Percentiles rank a stretch among this genome's conserved stretches.
Evolutionary conservation across 2,329 filamentous ascomycete species (phyloP).

Genomic region (Colletotrichum sp.): DNA sequence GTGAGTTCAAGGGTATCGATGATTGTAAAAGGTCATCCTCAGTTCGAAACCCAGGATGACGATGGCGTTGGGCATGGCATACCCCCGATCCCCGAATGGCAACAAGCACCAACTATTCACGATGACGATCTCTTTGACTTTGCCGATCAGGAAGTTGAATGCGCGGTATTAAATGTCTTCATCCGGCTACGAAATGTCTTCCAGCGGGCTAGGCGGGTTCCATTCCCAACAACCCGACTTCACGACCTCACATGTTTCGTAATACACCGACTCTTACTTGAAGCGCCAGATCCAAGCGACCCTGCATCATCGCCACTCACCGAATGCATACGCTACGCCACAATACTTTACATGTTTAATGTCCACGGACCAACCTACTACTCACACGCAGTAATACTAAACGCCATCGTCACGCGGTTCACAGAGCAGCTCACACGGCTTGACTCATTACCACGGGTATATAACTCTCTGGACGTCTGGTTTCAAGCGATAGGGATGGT

Average conservation of each 20-base stretch:
- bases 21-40: slow-evolving; percentile 56
- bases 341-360: slow-evolving; percentile 56
- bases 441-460: slow-evolving; percentile 7
- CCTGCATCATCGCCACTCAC: slow-evolving; percentile 28
- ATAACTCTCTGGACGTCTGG: slow-evolving; percentile 43
- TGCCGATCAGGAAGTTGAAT: slow-evolving; percentile 34
- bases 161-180: slow-evolving; percentile 11
- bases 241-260: slow-evolving; percentile 62
- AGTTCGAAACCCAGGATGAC: slow-evolving; percentile 59
- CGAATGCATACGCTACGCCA: slow-evolving; percentile 51
- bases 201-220: slow-evolving; percentile 24
- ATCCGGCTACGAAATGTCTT: neutral
- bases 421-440: slow-evolving; percentile 30
- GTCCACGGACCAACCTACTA: slow-evolving; percentile 62
- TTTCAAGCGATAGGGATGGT: slow-evolving; percentile 44
- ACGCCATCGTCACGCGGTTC: slow-evolving; percentile 36
- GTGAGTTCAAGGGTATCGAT: slow-evolving; percentile 55
- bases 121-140: slow-evolving; percentile 20
- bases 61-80: slow-evolving; percentile 53
- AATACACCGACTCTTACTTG: slow-evolving; percentile 51
- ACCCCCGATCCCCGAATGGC: slow-evolving; percentile 53
- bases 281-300: neutral
- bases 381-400: slow-evolving; percentile 48
- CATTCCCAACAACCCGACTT: slow-evolving; percentile 45
- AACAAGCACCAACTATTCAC: slow-evolving; percentile 28